Base-by-base conservation (phyloP, 352 stramenopile species). In the Globisporangium mamillatum region DNA sequence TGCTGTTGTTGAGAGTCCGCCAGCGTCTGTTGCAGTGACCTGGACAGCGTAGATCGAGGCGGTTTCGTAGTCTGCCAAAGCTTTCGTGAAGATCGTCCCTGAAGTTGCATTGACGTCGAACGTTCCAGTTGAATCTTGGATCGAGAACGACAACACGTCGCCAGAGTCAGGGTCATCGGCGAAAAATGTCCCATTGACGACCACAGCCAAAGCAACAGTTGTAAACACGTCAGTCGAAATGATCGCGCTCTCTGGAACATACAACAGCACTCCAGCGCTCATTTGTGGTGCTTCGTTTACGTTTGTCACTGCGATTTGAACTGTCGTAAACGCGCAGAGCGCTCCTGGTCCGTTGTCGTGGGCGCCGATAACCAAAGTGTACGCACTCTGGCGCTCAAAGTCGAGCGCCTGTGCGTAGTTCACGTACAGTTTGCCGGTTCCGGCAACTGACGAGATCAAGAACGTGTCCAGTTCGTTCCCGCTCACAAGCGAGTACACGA, bases 381-480 rank as follows among this genome's bases (percentile, higher is more conserved):
- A 90, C 0, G 22, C 34, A 14, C 27, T 27, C 46, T 78, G 75
- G 4, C 64, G 59, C 56, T 90, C 81, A 70, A 73, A 88, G 68
- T 90, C 76, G 0, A 90, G 70, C 2, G 72, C 70, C n/a, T 46
- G 29, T 1, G 59, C 63, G 32, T 75, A 67, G 44, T 68, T 75
- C 2, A 88, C 74, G 4, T 78, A 57, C 5, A 90, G 29, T 29
- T 48, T 68, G 0, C 81, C 79, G 61, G 76, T 52, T 0, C 81
- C 78, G 44, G 36, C 55, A 4, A 87, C 32, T 3, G 81, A 87
- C 0, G 76, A 53, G 5, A 88, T 68, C 9, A 56, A 64, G 66
- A 90, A 88, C 12, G 75, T 70, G 24, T 75, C 74, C 1, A 81
- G 46, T 34, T 72, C 60, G 59, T 90, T 86, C 16, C 75, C 79